Evolutionary conservation across 2,329 filamentous ascomycete genomes (phyloP).

Genomic region (Cadophora sp.): DNA sequence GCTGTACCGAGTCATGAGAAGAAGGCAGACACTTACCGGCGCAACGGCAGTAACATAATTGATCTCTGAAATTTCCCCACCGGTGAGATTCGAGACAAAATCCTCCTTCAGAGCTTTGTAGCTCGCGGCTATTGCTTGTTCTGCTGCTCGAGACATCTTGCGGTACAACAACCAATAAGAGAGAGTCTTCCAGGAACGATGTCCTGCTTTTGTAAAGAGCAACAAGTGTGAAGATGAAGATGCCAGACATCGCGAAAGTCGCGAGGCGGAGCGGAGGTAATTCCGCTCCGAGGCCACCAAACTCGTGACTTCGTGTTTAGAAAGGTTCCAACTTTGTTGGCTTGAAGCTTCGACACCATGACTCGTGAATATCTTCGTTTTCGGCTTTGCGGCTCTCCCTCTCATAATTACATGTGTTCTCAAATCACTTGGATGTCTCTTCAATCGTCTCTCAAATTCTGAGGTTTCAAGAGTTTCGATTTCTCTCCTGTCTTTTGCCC

Average conservation of each 20-base stretch:
- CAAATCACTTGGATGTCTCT: too few relatives aligned
- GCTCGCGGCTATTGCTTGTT: slow-evolving; percentile 53
- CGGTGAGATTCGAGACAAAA: slow-evolving; percentile 90
- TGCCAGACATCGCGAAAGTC: slow-evolving; percentile 31
- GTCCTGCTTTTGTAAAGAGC: slow-evolving; percentile 14
- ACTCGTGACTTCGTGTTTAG: not conserved
- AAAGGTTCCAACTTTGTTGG: too few relatives aligned
- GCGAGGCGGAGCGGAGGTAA: not conserved
- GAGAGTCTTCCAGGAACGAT: slow-evolving; percentile 12
- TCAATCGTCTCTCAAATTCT: too few relatives aligned
- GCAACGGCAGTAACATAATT: slow-evolving; percentile 85
- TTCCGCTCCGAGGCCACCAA: not conserved
- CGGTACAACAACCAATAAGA: not conserved
- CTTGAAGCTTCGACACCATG: not conserved
- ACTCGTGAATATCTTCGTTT: too few relatives aligned
- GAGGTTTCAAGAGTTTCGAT: too few relatives aligned
- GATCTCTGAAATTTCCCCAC: slow-evolving; percentile 84
- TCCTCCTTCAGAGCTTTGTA: slow-evolving; percentile 96
- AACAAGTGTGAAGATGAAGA: slow-evolving; percentile 26
- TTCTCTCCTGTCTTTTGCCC: too few relatives aligned
- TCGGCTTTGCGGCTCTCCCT: too few relatives aligned
- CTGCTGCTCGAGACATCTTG: slow-evolving; percentile 41
- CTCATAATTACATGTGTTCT: not conserved
- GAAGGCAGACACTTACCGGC: slow-evolving; percentile 66
- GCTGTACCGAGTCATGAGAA: not conserved